Evolutionary conservation across 2,329 filamentous ascomycete genomes (phyloP), one percentile per base, ranked within the genome.

Genomic region (Fusarium redolens): DNA sequence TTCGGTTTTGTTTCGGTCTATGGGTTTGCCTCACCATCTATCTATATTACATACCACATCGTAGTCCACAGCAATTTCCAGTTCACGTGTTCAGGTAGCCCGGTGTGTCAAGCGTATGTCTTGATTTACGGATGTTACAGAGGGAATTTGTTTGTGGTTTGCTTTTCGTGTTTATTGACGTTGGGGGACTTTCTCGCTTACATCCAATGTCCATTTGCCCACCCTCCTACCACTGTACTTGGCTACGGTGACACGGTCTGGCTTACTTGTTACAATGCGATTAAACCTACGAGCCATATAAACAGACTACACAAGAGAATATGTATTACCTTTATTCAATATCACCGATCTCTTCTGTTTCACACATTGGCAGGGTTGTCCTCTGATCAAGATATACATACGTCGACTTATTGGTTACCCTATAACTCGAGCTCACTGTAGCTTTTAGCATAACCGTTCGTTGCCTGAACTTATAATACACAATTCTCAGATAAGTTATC

Each of bases 1-100:
- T 78, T 77, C 75, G 75, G 75, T 62, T 66, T 50, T 78, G 68
- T 76, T 78, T 77, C 75, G 75, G 75, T 64, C 68, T 50, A 74
- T 50, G 31, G n/a, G n/a, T 59, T 55, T 37, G 35, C 56, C 41
- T 72, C 31, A 9, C 48, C 37, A 47, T 35, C 25, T 15, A 31
- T 22, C 22, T 22, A 22, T 18, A 33, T 45, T 54, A 25, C 38
- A 31, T 17, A 31, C 45, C 20, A 30, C 18, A 20, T 30, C 22
- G 18, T 9, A 47, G 25, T 20, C 8, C 20, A 9, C 44, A 30
- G 18, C 25, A 20, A 28, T 20, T 28, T 47, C 15, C 25, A 17
- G 20, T 18, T 47, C 44, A 30, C 12, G 18, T 20, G 25, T 30
- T 28, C 12, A 20, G 44, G 18, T 30, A 20, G 25, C 8, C 13